A percentile compares a stretch with the other conserved stretches of the same genome.
Evolutionary conservation across 345 rosid genomes (phyloP).

Genomic region (Ricinus communis): DNA sequence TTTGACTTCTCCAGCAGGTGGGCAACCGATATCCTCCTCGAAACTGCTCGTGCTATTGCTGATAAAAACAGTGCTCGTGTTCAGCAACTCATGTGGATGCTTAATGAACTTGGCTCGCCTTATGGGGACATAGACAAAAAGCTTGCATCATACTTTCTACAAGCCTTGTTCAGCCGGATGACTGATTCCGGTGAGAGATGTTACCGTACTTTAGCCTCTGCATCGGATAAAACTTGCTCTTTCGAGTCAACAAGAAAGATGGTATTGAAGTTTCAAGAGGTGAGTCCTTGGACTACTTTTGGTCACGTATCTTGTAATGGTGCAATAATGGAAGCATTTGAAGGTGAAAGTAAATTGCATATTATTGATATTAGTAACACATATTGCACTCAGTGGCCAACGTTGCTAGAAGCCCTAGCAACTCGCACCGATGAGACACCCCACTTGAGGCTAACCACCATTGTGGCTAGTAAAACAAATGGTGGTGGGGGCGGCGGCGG

Average conservation of each 20-base stretch:
- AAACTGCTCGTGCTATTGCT: constrained; percentile 59
- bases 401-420: constrained; percentile 92
- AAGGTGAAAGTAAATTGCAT: constrained; percentile 74
- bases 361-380: constrained; percentile 89
- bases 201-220: constrained; percentile 54
- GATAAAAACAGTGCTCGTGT: constrained; percentile 59
- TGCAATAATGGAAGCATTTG: constrained; percentile 89
- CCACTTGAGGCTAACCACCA: constrained; percentile 66
- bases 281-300: constrained; percentile 93
- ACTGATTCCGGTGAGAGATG: constrained; percentile 72
- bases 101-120: constrained; percentile 81
- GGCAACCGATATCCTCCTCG: constrained; percentile 65
- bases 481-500: constrained; percentile 17
- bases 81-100: constrained; percentile 90
- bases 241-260: constrained; percentile 80
- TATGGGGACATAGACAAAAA: constrained; percentile 90
- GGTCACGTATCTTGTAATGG: constrained; percentile 97
- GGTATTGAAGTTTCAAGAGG: constrained; percentile 88
- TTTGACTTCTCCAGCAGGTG: constrained; percentile 75
- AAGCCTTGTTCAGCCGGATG: constrained; percentile 88
- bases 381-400: constrained; percentile 97
- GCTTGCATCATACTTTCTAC: constrained; percentile 77
- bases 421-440: constrained; percentile 93
- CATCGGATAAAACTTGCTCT: constrained; percentile 70
- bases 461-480: constrained; percentile 41